Conservation (phyloP, 2,329 filamentous ascomycete species). For the Pseudogymnoascus sp. region DNA sequence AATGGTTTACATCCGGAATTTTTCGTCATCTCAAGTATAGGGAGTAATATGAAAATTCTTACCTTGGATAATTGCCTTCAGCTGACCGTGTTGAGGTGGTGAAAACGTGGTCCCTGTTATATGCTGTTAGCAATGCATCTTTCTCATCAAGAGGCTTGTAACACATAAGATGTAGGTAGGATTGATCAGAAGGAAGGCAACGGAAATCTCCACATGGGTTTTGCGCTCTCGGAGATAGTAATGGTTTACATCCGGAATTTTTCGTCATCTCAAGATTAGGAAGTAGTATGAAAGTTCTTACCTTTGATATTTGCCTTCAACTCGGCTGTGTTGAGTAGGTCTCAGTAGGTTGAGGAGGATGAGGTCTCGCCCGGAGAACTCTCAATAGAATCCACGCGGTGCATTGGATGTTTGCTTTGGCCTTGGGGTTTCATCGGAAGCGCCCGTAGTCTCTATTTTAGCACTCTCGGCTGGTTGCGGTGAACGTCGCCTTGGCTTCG, state of each 20-base stretch:
- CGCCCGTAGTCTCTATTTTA: neutral
- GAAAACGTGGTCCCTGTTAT: neutral
- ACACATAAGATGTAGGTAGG: neutral
- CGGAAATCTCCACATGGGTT: conserved; percentile 93
- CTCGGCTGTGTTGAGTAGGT: neutral
- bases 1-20: conserved; percentile 94
- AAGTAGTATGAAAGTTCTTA: neutral
- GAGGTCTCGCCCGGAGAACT: neutral
- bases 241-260: conserved; percentile 93
- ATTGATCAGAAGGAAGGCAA: conserved; percentile 99
- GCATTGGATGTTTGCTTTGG: conserved; percentile 18
- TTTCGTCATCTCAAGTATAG: conserved; percentile 66
- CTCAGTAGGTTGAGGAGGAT: neutral
- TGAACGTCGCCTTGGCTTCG: conserved; percentile 18
- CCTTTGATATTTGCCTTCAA: neutral
- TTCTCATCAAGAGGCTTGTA: conserved; percentile 6
- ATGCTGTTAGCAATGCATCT: neutral
- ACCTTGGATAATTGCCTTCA: neutral
- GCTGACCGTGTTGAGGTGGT: neutral
- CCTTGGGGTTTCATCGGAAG: conserved; percentile 10
- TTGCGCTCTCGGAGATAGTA: conserved; percentile 83
- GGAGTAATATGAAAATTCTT: neutral
- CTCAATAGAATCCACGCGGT: conserved; percentile 26
- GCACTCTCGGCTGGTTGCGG: neutral
- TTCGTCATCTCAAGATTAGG: conserved; percentile 65